These are phyloP conservation scores for Fonsecaea pedrosoi DNA, from an alignment of 2,329 filamentous ascomycete genomes.

Conservation along the genomic window DNA sequence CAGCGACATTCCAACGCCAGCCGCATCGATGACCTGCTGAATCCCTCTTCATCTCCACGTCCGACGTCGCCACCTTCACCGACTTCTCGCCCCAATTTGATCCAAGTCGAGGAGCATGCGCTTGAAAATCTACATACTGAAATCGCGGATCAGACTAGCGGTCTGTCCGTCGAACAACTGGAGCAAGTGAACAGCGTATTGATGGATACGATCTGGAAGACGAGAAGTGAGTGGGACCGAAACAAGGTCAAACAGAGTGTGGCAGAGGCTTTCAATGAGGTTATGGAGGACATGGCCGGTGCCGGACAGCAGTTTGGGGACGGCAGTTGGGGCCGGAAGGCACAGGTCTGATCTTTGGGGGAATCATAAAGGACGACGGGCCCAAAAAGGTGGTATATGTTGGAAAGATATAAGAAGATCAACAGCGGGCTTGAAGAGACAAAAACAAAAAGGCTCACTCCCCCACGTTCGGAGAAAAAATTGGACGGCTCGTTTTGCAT, in stretches of 20 bases:
- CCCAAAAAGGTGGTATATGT: neutral
- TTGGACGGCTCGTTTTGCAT: neutral
- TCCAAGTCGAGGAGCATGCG: slow-evolving; percentile 30
- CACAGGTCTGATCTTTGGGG: neutral
- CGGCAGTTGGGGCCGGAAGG: slow-evolving; percentile 35
- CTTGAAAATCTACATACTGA: slow-evolving; percentile 47
- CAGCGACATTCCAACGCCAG: slow-evolving; percentile 18
- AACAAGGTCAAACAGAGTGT: slow-evolving; percentile 71
- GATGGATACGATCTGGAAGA: slow-evolving; percentile 88
- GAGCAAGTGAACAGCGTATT: slow-evolving; percentile 90
- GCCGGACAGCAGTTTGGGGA: slow-evolving; percentile 35
- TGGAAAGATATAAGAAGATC: neutral
- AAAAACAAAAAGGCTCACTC: neutral
- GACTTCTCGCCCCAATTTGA: slow-evolving; percentile 27
- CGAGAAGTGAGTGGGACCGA: slow-evolving; percentile 81
- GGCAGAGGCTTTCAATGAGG: slow-evolving; percentile 55
- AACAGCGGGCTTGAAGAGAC: neutral
- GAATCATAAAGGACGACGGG: neutral
- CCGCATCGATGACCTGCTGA: slow-evolving; percentile 36
- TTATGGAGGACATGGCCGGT: slow-evolving; percentile 42
- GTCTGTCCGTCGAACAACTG: slow-evolving; percentile 88
- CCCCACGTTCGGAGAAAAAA: neutral
- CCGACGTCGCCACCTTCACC: slow-evolving; percentile 1
- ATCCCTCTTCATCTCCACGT: slow-evolving; percentile 30
- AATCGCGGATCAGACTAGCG: slow-evolving; percentile 72